Base-by-base conservation (phyloP, 805 yeast species). In the Starmerella potacharoeniae region DNA sequence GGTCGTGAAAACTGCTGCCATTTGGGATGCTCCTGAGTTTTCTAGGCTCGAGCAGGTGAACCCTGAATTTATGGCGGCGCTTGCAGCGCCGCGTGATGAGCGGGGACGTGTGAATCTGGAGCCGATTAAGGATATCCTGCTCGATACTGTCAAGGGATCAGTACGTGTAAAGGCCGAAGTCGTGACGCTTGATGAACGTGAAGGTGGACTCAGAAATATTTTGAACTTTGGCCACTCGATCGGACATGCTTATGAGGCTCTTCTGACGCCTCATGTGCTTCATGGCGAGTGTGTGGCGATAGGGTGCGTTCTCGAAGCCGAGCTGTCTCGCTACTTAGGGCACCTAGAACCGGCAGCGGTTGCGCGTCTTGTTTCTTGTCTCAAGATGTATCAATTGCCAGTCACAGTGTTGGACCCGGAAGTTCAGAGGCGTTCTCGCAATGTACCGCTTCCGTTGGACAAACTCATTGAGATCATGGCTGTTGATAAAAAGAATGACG, bases 211-310 rank as follows among this genome's bases (percentile, higher is more conserved):
- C 61, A 79, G 98, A 71, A 93, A 93, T 69, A 72, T 93, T 60
- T 76, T 93, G 57, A 93, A 93, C 71, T 93, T 91, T 67, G 98
- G 98, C 37, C 98, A 93, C 69, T 80, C 96, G 33, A 90, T 93
- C 64, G 98, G 98, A 46, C 98, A 93, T 69, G 98, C 98, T 22
- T 89, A 85, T 61, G 98, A 93, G 73, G 97, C 98, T n/a, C 82
- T 93, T 37, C 75, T 93, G 59, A 90, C 97, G 4, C 98, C 98
- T 8, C 88, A 90, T 69, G 93, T 95, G 29, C 77, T 93, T 46
- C 98, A 93, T 66, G 98, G 98, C 57, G 98, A 93, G 71, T 93
- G 98, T 77, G 98, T 93, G n/a, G 78, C 97, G n/a, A 78, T 93
- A 58, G 98, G 98, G 60, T 85, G 89, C 78, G 83, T 93, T 36